Conservation (phyloP, 805 yeast species). For the Yarrowia sp. region DNA sequence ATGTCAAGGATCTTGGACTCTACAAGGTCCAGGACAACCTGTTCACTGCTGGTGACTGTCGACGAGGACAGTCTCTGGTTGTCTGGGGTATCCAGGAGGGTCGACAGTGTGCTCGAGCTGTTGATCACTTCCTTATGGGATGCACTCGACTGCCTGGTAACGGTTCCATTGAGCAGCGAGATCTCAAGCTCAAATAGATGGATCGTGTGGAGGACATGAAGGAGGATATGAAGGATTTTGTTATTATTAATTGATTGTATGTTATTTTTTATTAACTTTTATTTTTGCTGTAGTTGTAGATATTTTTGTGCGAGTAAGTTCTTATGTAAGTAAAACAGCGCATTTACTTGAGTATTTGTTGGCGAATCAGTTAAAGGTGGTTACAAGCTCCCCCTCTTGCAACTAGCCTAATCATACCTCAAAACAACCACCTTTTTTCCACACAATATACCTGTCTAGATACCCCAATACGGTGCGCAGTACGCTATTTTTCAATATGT, state of each 20-base stretch:
- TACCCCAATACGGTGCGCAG: too few relatives aligned
- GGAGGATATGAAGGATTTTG: background rate
- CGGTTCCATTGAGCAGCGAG: constrained; percentile 87
- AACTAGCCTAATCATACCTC: too few relatives aligned
- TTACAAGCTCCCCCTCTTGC: too few relatives aligned
- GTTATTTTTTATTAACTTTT: background rate
- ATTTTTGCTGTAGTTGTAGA: too few relatives aligned
- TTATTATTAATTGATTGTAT: constrained; percentile 7
- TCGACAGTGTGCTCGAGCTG: constrained; percentile 95
- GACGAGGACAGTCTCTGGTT: constrained; percentile 96
- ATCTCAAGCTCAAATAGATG: constrained; percentile 39
- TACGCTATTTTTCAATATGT: too few relatives aligned
- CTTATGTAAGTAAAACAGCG: too few relatives aligned
- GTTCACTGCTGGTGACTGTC: constrained; percentile 97
- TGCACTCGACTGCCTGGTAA: constrained; percentile 83
- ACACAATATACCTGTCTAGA: too few relatives aligned
- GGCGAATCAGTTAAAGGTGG: too few relatives aligned
- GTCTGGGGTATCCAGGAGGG: constrained; percentile 99
- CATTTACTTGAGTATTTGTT: too few relatives aligned
- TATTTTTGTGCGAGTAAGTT: background rate
- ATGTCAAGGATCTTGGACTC: constrained; percentile 47
- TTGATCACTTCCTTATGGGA: constrained; percentile 76
- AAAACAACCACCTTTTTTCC: too few relatives aligned
- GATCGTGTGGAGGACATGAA: background rate
- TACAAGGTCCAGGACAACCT: constrained; percentile 72